Evolutionary conservation across 2,329 filamentous ascomycete genomes (phyloP), one percentile per base, ranked within the genome.

Genomic region (Cadophora malorum): DNA sequence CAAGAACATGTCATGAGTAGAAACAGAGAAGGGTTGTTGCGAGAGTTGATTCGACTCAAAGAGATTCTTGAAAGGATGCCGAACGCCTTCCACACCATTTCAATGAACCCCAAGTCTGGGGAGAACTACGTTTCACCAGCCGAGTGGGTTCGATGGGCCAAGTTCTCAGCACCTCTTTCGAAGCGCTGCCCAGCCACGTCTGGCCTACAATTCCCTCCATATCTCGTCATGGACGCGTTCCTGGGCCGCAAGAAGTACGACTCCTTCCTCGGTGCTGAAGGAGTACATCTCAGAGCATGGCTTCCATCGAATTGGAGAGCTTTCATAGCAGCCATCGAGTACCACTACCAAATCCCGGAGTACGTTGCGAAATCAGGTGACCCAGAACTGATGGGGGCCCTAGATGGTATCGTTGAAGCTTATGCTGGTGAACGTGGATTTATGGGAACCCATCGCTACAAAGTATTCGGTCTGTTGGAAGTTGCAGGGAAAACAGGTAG

Each of bases 391-490:
- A 83, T 84, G 73, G 85, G 85, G 3, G 83, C 86, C 0, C 69
- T 86, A 0, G 84, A 86, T 66, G 84, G 84, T 0, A 85, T 86
- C 2, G 80, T 86, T 0, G 85, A 86, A 71, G 83, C 84, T 0
- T 87, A 86, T 69, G 83, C 83, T 0, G 85, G 84, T 0, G 84
- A 86, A 70, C 79, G 84, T 23, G 84, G 85, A 0, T 86, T 86
- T 72, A 85, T 86, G 84, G 84, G 85, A 5, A 83, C 81, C 0
- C 84, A 87, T 71, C 77, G 84, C n/a, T 86, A 86, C 74, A 86
- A 86, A 72, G 84, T 86, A 4, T 86, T 85, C 69, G 85, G 84
- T 0, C 83, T 86, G 33, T 80, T 86, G 0, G 84, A 86, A 67
- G 81, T 85, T 16, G 84, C 84, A 0, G 82, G 80, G 50, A 86